These are phyloP conservation scores for Fraxinus greggii DNA, from an alignment of 305 asterid genomes.

Conservation along the genomic window DNA sequence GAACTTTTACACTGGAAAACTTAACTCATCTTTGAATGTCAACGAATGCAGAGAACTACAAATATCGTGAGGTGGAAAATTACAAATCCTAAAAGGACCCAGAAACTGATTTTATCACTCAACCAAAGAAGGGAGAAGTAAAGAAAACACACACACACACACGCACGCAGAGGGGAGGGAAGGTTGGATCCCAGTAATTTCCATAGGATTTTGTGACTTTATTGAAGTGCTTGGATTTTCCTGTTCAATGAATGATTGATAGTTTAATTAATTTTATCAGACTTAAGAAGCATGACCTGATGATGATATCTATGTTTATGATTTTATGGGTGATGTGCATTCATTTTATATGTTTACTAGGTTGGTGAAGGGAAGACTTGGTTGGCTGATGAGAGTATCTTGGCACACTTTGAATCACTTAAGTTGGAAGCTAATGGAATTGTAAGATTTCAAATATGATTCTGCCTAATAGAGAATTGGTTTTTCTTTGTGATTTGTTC, in stretches of 20 bases:
- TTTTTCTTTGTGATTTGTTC: neutral
- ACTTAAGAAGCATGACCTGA: constrained; percentile 13
- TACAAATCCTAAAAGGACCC: neutral
- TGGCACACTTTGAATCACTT: constrained; percentile 78
- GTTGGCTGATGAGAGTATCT: constrained; percentile 77
- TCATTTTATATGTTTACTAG: constrained; percentile 33
- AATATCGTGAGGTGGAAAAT: neutral
- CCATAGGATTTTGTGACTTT: constrained; percentile 2
- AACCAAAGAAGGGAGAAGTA: neutral
- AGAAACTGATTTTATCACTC: neutral
- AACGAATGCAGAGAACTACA: neutral
- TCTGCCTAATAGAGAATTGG: constrained; percentile 9
- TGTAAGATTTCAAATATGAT: constrained; percentile 44
- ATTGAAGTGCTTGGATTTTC: neutral
- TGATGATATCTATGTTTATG: constrained; percentile 17
- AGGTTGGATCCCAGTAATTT: constrained; percentile 9
- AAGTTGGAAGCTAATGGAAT: constrained; percentile 71
- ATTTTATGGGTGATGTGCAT: neutral
- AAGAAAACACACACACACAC: neutral
- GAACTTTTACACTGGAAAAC: constrained; percentile 1
- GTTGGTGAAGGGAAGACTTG: constrained; percentile 69
- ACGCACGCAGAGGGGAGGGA: neutral
- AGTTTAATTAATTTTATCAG: constrained; percentile 1
- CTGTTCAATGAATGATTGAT: constrained; percentile 3
- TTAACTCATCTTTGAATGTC: neutral